Conservation (phyloP, 768 basidiomycete genomes). For the Strobilomyces confusus region DNA sequence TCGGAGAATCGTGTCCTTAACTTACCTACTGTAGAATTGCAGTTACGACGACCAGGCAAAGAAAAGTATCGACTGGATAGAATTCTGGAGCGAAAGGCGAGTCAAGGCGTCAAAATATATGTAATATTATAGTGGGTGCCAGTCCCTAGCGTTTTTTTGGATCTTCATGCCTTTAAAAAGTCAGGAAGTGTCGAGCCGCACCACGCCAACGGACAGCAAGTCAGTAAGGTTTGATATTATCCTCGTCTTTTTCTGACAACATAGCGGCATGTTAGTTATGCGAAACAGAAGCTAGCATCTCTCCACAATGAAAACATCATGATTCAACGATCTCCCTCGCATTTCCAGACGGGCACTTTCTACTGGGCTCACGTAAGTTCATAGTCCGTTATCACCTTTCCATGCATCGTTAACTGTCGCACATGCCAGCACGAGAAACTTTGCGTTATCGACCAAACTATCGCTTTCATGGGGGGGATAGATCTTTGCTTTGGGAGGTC, state of each 20-base stretch:
- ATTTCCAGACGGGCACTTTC: conserved; percentile 95
- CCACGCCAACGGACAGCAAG: conserved; percentile 94
- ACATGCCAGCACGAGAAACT: conserved; percentile 85
- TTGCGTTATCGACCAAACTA: conserved; percentile 95
- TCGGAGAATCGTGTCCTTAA: neutral
- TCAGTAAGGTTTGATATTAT: conserved; percentile 33
- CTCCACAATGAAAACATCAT: conserved; percentile 85
- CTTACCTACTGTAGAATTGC: conserved; percentile 52
- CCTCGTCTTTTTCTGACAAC: conserved; percentile 3
- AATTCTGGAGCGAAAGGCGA: conserved; percentile 85
- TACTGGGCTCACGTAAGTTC: conserved; percentile 94
- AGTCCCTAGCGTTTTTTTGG: neutral
- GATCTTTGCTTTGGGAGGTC: conserved; percentile 91
- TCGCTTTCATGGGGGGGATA: conserved; percentile 97
- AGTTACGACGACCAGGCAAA: conserved; percentile 80
- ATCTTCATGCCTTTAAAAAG: conserved; percentile 37
- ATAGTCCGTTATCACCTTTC: neutral
- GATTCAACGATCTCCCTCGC: conserved; percentile 95
- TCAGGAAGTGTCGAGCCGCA: conserved; percentile 92
- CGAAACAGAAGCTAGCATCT: conserved; percentile 74
- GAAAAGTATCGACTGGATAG: conserved; percentile 83
- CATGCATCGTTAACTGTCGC: neutral
- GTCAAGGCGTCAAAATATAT: conserved; percentile 93
- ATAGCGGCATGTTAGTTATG: conserved; percentile 50
- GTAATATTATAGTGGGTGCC: conserved; percentile 83